Evolutionary conservation across 1,139 yeast species (phyloP), one percentile per base, ranked within the genome.

Genomic region (Citeromyces hawaiiensis): DNA sequence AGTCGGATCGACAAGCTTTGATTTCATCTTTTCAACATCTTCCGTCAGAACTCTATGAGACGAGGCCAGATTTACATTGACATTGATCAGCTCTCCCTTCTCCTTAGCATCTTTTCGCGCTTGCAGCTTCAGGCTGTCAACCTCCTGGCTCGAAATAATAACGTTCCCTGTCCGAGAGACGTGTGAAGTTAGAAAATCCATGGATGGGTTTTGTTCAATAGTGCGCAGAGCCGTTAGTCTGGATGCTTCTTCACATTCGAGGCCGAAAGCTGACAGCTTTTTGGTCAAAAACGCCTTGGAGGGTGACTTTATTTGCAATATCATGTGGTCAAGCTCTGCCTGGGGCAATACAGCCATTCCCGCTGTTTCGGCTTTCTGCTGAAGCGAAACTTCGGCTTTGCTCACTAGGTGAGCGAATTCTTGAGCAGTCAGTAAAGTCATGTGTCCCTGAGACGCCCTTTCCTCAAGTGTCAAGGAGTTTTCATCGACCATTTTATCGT

Each of bases 371-470:
- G 35, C 35, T 32, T 9, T 23, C 11, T 32, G 18, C 35, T 32
- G 35, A n/a, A 32, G 35, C 5, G 35, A 18, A 9, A 11, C 21
- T 16, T 16, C 35, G n/a, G 35, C 35, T 36, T 36, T 29, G 18
- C 17, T 25, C 2, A 29, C 30, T n/a, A 37, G 29, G 14, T 31
- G 9, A 23, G 42, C 43, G 31, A 47, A 47, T 36, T 53, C 53
- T 6, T 47, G 45, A 13, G 43, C 37, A 14, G 56, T 50, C 33
- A 32, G 3, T 18, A 32, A 32, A 5, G 35, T 32, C 35, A 32
- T 32, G 35, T 32, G 18, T 18, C 9, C 10, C 18, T 16, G 35
- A 7, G 18, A 16, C 18, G 35, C 35, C n/a, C 21, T 5, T 32
- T 32, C 35, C 9, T 32, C 19, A 4, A 32, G 35, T 7, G 18